A percentile compares a stretch with the other conserved stretches of the same genome.
Evolutionary conservation across 495 filamentous ascomycete species (phyloP).

Genomic region (Pyronema omphalodes): DNA sequence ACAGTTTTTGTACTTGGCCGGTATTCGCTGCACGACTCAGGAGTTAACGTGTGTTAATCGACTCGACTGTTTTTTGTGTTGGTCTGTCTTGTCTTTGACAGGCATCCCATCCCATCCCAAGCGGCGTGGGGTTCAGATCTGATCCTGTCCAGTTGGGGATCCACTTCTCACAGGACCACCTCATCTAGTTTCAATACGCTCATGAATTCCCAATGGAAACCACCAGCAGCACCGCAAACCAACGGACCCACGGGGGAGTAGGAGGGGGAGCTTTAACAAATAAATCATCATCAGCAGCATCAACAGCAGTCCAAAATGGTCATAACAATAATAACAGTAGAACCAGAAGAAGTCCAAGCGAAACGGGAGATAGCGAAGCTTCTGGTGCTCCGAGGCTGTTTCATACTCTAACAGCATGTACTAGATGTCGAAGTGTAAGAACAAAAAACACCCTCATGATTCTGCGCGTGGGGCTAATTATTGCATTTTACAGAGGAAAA

Average conservation of each 20-base stretch:
- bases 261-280: slow-evolving; percentile 1
- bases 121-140: too few species aligned
- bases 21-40: too few species aligned
- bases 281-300: too few species aligned
- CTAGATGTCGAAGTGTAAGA: slow-evolving; percentile 65
- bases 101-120: too few species aligned
- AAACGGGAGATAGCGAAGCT: slow-evolving; percentile 5
- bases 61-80: too few species aligned
- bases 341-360: background rate
- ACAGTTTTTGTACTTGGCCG: too few species aligned
- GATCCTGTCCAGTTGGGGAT: too few species aligned
- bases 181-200: slow-evolving; percentile 2
- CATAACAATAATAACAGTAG: background rate
- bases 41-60: too few species aligned
- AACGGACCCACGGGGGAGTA: slow-evolving; percentile 13
- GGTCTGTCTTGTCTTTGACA: too few species aligned
- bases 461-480: background rate
- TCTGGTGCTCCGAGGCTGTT: slow-evolving; percentile 41
- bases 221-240: slow-evolving; percentile 20
- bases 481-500: slow-evolving; percentile 52
- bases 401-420: slow-evolving; percentile 75
- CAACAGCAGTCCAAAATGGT: background rate
- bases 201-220: slow-evolving; percentile 25
- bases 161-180: too few species aligned
- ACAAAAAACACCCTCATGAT: background rate